Conservation (phyloP, 2,329 filamentous ascomycete genomes). For the Hypomyces perniciosus region DNA sequence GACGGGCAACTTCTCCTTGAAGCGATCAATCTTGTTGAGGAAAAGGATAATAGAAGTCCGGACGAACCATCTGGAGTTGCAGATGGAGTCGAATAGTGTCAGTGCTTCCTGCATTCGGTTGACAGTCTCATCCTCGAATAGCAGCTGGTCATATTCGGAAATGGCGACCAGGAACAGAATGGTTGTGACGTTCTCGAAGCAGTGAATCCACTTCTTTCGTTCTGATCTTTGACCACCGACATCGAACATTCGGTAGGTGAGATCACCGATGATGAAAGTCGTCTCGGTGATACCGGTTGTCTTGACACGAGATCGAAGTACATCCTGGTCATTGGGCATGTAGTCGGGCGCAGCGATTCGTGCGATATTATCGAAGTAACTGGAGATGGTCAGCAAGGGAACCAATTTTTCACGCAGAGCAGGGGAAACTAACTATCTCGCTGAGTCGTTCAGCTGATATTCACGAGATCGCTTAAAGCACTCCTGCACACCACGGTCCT, state of each 20-base stretch:
- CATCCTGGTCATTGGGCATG: slow-evolving; percentile 91
- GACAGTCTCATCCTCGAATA: slow-evolving; percentile 95
- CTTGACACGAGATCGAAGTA: slow-evolving; percentile 93
- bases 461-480: slow-evolving; percentile 94
- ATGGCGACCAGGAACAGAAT: slow-evolving; percentile 96
- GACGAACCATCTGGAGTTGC: slow-evolving; percentile 86
- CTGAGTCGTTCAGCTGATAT: slow-evolving; percentile 94
- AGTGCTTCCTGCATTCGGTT: slow-evolving; percentile 90
- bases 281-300: slow-evolving; percentile 97
- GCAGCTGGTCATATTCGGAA: slow-evolving; percentile 91
- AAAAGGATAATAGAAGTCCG: slow-evolving; percentile 85
- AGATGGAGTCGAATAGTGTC: slow-evolving; percentile 81
- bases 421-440: slow-evolving; percentile 70
- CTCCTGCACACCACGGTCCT: slow-evolving; percentile 84
- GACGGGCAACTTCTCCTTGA: slow-evolving; percentile 77
- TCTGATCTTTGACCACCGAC: slow-evolving; percentile 93
- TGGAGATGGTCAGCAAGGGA: slow-evolving; percentile 29
- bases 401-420: neutral
- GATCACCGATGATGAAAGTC: slow-evolving; percentile 87
- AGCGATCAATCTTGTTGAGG: slow-evolving; percentile 85
- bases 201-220: slow-evolving; percentile 99
- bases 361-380: slow-evolving; percentile 93
- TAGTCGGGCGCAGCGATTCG: slow-evolving; percentile 89
- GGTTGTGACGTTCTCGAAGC: slow-evolving; percentile 95
- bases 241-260: slow-evolving; percentile 97